phyloP scores from a whole-genome alignment of 345 rosid species.

The Gynandropsis gynandra region DNA sequence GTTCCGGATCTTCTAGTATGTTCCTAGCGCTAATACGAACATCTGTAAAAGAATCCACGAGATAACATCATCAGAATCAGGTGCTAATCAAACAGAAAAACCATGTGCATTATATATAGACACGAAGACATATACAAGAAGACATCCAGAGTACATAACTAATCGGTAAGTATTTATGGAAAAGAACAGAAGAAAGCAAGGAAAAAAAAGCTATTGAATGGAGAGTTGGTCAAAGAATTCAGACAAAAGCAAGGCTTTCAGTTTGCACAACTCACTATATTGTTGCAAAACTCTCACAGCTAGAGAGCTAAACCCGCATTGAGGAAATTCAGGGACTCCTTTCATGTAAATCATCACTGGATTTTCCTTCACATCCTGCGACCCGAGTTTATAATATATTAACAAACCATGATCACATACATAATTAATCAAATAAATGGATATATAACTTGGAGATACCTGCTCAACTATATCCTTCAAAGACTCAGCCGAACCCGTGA shows the following conservation, averaged over 20 bases:
- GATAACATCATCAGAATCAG: conserved; percentile 1
- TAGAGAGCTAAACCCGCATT: conserved; percentile 89
- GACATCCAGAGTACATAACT: not conserved
- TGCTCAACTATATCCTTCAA: conserved; percentile 66
- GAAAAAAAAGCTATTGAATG: not conserved
- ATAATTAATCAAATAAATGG: not conserved
- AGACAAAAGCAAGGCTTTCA: not conserved
- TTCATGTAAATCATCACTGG: conserved; percentile 96
- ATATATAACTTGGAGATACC: conserved; percentile 31
- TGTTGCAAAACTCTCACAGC: conserved; percentile 82
- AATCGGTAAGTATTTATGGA: not conserved
- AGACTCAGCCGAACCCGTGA: conserved; percentile 35
- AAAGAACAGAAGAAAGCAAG: not conserved
- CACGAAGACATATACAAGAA: no score
- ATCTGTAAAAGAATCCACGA: conserved; percentile 38
- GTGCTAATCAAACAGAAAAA: no score
- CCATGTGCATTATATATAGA: no score
- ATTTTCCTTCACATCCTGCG: conserved; percentile 83
- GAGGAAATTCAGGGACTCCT: conserved; percentile 89
- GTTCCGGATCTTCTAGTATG: conserved; percentile 78
- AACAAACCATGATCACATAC: conserved; percentile 4
- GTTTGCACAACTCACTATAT: conserved; percentile 47
- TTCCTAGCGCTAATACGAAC: conserved; percentile 80
- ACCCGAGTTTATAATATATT: conserved; percentile 17
- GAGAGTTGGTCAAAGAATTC: no score